Conservation (phyloP, 2,329 filamentous ascomycete genomes). For the Alternaria burnsii region DNA sequence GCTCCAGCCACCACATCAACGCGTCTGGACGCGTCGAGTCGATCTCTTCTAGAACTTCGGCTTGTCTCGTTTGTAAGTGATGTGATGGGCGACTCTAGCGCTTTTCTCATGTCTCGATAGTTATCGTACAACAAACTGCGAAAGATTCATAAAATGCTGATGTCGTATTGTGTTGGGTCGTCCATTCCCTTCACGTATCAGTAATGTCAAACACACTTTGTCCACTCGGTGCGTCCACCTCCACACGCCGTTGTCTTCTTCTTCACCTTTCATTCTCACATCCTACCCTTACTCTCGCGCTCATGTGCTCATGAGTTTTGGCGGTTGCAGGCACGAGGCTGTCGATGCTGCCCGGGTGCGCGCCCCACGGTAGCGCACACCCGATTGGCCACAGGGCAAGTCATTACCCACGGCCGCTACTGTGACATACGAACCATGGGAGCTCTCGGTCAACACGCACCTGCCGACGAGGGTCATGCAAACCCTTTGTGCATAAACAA, state of each 20-base stretch:
- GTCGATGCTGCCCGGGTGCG: not conserved
- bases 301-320: not conserved
- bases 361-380: not conserved
- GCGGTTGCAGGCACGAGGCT: not conserved
- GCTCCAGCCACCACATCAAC: not conserved
- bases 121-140: not conserved
- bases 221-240: not conserved
- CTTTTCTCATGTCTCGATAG: not conserved
- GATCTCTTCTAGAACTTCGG: too few species aligned
- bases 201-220: not conserved
- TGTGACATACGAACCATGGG: slow-evolving; percentile 6
- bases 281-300: not conserved
- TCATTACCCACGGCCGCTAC: not conserved
- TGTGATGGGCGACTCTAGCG: not conserved
- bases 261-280: not conserved
- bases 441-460: not conserved
- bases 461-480: not conserved
- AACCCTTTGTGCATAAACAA: slow-evolving; percentile 5
- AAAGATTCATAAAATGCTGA: not conserved
- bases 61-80: not conserved
- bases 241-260: not conserved
- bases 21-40: not conserved
- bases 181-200: not conserved
- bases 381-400: not conserved
- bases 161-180: not conserved